Base-by-base conservation (phyloP, 2,329 filamentous ascomycete genomes). In the Podosphaera xanthii region DNA sequence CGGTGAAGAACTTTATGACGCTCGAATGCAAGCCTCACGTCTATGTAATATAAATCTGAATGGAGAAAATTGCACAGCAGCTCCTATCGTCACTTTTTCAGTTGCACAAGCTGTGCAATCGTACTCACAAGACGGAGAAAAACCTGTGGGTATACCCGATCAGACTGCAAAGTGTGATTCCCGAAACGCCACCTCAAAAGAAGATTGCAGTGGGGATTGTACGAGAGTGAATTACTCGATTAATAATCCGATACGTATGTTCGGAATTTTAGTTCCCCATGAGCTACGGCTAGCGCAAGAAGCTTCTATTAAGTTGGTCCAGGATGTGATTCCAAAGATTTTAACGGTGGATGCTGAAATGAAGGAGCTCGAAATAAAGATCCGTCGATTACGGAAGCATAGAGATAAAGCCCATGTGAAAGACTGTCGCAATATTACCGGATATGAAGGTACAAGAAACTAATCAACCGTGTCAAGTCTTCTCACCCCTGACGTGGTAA, bases 1-100 rank as follows among this genome's bases (percentile, higher is more conserved):
- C 67, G 85, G 84, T 2, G 76, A 74, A 62, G 82, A 87, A 65
- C 77, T 79, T 66, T 91, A 86, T 67, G 84, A 90, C 69, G 77
- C 81, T 63, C 77, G 86, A 54, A 87, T 87, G 81, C 80, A 81
- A 67, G 83, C 84, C 2, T 70, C 70, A 31, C 71, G 77, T 58
- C 69, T 70, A 60, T 68, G 67, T 59, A 59, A 64, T 83, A 66
- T 67, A 59, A 65, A 72, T 38, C 58, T 62, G 5, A 54, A 58
- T 59, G 59, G 49, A 33, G 60, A 55, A 58, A 52, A 48, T 6
- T 58, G 36, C 31, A 59, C 55, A 2, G 46, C 61, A 55, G 36
- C 55, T 38, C 48, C 57, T 30, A 59, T 53, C 53, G 31, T 58
- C 14, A 40, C 10, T 68, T 82, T 38, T 70, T 71, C 59, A 78